Evolutionary conservation across 805 yeast genomes (phyloP), one percentile per base, ranked within the genome.

Genomic region (Saturnispora zaruensis): DNA sequence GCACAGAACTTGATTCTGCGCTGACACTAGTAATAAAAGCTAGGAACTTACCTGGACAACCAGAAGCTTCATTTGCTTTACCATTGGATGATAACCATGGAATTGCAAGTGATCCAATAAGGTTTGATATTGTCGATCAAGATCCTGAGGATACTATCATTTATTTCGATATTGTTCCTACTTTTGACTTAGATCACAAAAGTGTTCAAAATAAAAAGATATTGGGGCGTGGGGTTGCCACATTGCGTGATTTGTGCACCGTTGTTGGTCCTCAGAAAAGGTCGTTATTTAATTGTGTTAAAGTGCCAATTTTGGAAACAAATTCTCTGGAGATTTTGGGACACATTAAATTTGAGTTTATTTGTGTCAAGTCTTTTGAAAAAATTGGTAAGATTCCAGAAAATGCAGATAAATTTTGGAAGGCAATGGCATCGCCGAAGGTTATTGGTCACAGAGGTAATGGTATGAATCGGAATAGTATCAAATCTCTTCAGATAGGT

Each of bases 391-490:
- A 84, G 81, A 75, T 76, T 9, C 67, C 84, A n/a, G 73, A 66
- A 54, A 71, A 84, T 57, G 77, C 87, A 1, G 84, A 86, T 48
- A 83, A 93, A 1, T 90, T 89, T 67, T 91, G 97, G 97, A 87
- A 85, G 60, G 87, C 93, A 13, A 70, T 88, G 49, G 89, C 86
- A 4, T 78, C 91, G 0, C 87, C 96, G 1, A 75, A 96, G 52
- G 96, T 91, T 24, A 91, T 91, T 67, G 98, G 98, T 2, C 98
- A 91, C 66, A 78, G 98, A 60, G 98, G 98, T 5, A 72, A 88
- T 55, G 98, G 98, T 57, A 90, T 89, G 70, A 91, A 91, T 67
- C 75, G 77, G 46, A 75, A 81, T 51, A 75, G 76, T 41, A 75
- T 82, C 44, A 82, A 79, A 54, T 85, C 96, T 3, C 74, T 91